phyloP scores from a whole-genome alignment of 75 land plant species.

The Pinus taeda region DNA sequence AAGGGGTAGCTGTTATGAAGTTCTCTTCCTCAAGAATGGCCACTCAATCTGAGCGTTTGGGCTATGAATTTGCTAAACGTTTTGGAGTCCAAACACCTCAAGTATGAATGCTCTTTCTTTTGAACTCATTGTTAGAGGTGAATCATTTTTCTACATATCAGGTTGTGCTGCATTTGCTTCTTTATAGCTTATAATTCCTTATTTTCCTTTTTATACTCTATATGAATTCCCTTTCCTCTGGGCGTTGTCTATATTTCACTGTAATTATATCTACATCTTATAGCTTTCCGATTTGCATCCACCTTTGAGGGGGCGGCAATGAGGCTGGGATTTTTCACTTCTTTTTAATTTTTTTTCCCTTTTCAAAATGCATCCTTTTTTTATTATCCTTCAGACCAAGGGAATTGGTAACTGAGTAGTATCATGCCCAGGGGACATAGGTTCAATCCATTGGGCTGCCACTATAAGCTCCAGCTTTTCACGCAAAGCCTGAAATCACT shows the following conservation, averaged over 20 bases:
- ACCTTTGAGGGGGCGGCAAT: not conserved
- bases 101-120: conserved; percentile 31
- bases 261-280: not conserved
- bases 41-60: conserved; percentile 96
- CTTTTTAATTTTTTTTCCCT: not conserved
- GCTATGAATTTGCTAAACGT: conserved; percentile 91
- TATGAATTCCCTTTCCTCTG: not conserved
- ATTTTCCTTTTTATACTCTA: not conserved
- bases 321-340: not conserved
- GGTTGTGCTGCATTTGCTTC: not conserved
- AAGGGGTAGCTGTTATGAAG: conserved; percentile 91
- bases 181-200: not conserved
- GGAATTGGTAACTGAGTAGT: no score
- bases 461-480: no score
- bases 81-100: conserved; percentile 86
- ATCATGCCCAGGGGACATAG: no score
- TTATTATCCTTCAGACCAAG: no score
- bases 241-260: not conserved
- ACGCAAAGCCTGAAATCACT: no score
- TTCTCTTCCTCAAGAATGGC: conserved; percentile 89
- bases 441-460: no score
- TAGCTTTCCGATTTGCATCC: not conserved
- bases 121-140: not conserved
- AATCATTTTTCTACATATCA: not conserved
- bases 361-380: no score